phyloP scores from a whole-genome alignment of 352 stramenopile genomes.

The Blastocystis sp. region DNA sequence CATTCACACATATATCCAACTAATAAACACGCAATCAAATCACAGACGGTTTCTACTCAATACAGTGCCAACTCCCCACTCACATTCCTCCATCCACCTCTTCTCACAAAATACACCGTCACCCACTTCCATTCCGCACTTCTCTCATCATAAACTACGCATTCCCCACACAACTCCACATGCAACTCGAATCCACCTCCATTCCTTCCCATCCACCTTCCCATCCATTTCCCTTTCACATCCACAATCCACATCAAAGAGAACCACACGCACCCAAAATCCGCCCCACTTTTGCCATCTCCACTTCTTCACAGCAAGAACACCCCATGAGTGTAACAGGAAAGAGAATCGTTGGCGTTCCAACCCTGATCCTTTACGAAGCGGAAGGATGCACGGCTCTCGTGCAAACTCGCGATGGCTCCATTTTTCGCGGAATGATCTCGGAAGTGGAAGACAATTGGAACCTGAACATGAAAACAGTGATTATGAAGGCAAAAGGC shows the following conservation, averaged over 20 bases:
- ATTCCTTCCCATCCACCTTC: background rate
- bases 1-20: too few relatives aligned
- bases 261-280: background rate
- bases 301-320: background rate
- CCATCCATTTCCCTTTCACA: background rate
- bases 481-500: conserved; percentile 61
- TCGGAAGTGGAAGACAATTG: conserved; percentile 66
- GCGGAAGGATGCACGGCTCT: conserved; percentile 64
- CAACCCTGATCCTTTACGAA: conserved; percentile 64
- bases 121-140: background rate
- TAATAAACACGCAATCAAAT: too few relatives aligned
- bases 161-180: background rate
- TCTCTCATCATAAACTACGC: background rate
- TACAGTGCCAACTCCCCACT: too few relatives aligned
- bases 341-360: conserved; percentile 69
- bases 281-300: background rate
- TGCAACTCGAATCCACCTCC: too few relatives aligned
- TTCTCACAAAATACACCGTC: background rate
- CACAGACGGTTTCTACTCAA: too few relatives aligned
- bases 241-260: background rate
- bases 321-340: conserved; percentile 65
- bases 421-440: conserved; percentile 61
- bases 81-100: too few relatives aligned
- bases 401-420: conserved; percentile 66
- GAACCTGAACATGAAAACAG: conserved; percentile 62